Percentiles rank a stretch among this genome's conserved stretches.
Evolutionary conservation across 345 rosid genomes (phyloP).

Genomic region (Aethionema arabicum): DNA sequence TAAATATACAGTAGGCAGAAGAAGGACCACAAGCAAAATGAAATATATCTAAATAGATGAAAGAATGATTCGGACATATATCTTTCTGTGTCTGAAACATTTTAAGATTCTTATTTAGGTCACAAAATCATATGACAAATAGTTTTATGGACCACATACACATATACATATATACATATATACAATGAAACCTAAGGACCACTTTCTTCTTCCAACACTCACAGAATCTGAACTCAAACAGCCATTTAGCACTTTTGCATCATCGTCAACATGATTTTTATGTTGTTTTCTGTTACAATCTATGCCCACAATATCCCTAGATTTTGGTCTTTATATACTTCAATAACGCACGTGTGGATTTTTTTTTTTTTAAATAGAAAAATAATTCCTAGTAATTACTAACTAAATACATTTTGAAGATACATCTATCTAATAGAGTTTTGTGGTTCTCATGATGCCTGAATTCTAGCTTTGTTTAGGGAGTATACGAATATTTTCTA

Average conservation of each 20-base stretch:
- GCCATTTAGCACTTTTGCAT: conserved; percentile 34
- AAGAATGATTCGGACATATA: too few species aligned
- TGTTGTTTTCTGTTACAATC: conserved; percentile 28
- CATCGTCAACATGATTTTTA: conserved; percentile 32
- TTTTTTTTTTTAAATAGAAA: not conserved
- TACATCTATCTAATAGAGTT: too few species aligned
- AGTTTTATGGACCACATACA: conserved; percentile 37
- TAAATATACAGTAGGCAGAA: too few species aligned
- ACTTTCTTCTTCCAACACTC: conserved; percentile 32
- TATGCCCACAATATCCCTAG: conserved; percentile 29
- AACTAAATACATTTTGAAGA: not conserved
- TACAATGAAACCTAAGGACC: conserved; percentile 28
- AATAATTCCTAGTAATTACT: not conserved
- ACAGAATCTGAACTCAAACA: conserved; percentile 35
- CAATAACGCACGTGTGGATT: conserved; percentile 19
- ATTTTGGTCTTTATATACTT: conserved; percentile 21
- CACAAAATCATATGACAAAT: conserved; percentile 30
- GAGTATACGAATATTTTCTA: too few species aligned
- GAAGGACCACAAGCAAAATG: too few species aligned
- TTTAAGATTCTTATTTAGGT: conserved; percentile 22
- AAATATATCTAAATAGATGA: too few species aligned
- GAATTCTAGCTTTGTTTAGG: too few species aligned
- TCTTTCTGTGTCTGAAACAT: not conserved
- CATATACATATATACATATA: not conserved
- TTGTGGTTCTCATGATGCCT: too few species aligned